These are phyloP conservation scores for Paramarasmius palmivorus DNA, from an alignment of 1,284 basidiomycete genomes.

Conservation along the genomic window DNA sequence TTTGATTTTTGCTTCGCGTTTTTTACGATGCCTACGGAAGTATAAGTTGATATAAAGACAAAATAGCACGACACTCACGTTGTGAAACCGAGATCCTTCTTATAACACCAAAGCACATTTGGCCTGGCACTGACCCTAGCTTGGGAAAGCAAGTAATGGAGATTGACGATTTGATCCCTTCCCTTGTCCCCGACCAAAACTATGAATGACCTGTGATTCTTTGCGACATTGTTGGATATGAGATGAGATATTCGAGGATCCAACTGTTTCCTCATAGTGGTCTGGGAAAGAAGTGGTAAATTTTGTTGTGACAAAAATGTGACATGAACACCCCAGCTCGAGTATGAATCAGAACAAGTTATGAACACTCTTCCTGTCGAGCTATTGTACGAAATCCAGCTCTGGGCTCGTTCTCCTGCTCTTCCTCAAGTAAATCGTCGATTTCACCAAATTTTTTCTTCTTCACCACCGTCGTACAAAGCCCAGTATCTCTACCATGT, in stretches of 20 bases:
- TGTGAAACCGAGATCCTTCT: conserved; percentile 94
- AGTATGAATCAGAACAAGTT: no score
- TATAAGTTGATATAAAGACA: conserved; percentile 6
- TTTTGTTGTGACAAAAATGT: neutral
- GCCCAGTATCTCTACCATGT: conserved; percentile 56
- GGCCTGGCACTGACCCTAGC: conserved; percentile 87
- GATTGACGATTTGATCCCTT: conserved; percentile 95
- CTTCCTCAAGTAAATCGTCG: conserved; percentile 58
- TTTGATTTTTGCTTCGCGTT: conserved; percentile 94
- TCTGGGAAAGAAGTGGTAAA: conserved; percentile 5
- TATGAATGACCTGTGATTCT: conserved; percentile 94
- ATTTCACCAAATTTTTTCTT: conserved; percentile 52
- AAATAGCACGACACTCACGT: conserved; percentile 50
- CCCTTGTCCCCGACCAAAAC: conserved; percentile 96
- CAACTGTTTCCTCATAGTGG: conserved; percentile 75
- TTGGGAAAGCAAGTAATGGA: conserved; percentile 94
- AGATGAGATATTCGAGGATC: conserved; percentile 93
- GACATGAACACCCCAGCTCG: no score
- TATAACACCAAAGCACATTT: conserved; percentile 96
- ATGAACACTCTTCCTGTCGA: conserved; percentile 26
- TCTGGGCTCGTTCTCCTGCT: conserved; percentile 57
- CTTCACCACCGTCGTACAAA: conserved; percentile 50
- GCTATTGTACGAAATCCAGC: conserved; percentile 76
- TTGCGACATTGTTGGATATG: conserved; percentile 92
- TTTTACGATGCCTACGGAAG: conserved; percentile 84